phyloP scores from a whole-genome alignment of 1,139 yeast genomes.

The Blastobotrys malaysiensis region DNA sequence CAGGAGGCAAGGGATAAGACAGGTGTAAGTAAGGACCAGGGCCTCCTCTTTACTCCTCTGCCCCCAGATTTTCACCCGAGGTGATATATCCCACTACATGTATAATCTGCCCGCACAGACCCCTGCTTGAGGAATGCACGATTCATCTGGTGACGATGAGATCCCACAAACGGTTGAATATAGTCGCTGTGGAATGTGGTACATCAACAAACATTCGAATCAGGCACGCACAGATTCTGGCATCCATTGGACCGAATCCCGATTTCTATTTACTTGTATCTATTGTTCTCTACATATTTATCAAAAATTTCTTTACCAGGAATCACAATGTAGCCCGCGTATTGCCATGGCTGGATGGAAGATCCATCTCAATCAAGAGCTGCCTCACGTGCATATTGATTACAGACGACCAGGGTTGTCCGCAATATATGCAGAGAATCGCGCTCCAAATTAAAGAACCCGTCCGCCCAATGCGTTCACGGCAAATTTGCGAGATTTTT shows the following conservation, averaged over 20 bases:
- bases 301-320: too few species aligned
- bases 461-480: not conserved
- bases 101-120: not conserved
- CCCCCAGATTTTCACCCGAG: not conserved
- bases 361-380: not conserved
- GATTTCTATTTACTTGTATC: not conserved
- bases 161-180: not conserved
- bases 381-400: not conserved
- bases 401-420: not conserved
- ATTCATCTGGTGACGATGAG: not conserved
- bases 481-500: not conserved
- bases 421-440: not conserved
- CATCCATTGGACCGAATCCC: not conserved
- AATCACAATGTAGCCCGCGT: too few species aligned
- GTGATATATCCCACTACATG: not conserved
- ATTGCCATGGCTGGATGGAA: not conserved
- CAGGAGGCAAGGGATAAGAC: constrained; percentile 1
- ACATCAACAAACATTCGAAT: not conserved
- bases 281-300: not conserved
- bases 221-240: not conserved
- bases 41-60: not conserved
- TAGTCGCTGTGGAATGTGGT: not conserved
- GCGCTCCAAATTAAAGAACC: not conserved
- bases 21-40: not conserved
- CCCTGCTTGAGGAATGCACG: not conserved